Evolutionary conservation across 768 basidiomycete species (phyloP), one percentile per base, ranked within the genome.

Genomic region (Hemileccinum impolitum): DNA sequence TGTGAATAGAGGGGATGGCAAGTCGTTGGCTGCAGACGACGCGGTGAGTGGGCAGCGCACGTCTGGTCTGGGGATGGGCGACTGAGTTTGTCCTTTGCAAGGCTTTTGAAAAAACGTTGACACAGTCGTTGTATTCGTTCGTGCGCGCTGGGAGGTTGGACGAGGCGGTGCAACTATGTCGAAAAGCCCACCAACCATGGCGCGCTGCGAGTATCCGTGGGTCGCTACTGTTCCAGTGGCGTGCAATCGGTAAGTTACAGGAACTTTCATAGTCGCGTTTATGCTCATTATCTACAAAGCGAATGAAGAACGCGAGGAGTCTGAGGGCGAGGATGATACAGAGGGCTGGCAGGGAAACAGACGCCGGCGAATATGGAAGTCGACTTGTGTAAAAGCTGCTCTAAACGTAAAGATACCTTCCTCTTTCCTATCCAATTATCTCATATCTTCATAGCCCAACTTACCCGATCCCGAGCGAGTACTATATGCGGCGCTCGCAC

Each of bases 181-280:
- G 84, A 55, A 82, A 81, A 57, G 86, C 87, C 0, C 85, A 92
- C 53, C 90, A 94, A 55, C 87, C 91, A 0, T 97, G 94, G 95
- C 77, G 93, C 19, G 91, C 92, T 3, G 92, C 94, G 2, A 88
- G 84, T 47, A 80, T 98, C 37, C 83, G 88, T 6, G 95, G 95
- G 1, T 86, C 90, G 1, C 66, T 82, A 25, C 65, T 92, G 17
- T 94, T 91, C 60, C 74, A 77, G 28, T 94, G 91, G 87, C 73
- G 74, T 39, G 78, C 80, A 0, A 76, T 94, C 3, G 79, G 88
- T 88, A 56, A 41, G 80, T 70, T 43, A 14, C 14, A n/a, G 15
- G 3, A 30, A 32, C 3, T 36, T 37, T 11, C n/a, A 1, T 17
- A 28, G 19, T 37, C 43, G 26, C 42, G n/a, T 39, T 21, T 53